A percentile compares a stretch with the other conserved stretches of the same genome.
Conservation (phyloP, 129 eudicot species). For the Escallonia herrerae region DNA sequence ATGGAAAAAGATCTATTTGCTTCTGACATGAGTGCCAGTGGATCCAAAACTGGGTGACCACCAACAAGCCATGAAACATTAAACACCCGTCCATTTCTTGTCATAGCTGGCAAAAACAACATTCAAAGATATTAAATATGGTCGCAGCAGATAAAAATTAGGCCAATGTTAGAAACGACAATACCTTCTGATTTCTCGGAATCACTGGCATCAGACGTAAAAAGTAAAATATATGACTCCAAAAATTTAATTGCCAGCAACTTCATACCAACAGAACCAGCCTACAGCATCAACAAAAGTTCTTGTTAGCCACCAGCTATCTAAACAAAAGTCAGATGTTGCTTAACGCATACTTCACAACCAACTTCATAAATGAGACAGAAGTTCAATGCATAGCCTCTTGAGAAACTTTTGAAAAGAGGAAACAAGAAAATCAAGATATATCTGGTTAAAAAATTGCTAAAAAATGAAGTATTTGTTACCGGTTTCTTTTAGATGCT, state of each 20-base stretch:
- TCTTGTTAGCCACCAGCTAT: neutral
- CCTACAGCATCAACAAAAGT: slow-evolving; percentile 31
- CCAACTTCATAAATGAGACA: too few relatives aligned
- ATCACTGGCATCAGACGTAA: slow-evolving; percentile 58
- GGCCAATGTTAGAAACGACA: slow-evolving; percentile 4
- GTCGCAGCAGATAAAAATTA: neutral
- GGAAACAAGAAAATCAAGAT: too few relatives aligned
- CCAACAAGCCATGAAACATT: slow-evolving; percentile 62
- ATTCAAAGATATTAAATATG: slow-evolving; percentile 1
- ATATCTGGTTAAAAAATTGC: too few relatives aligned
- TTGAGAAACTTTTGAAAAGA: too few relatives aligned
- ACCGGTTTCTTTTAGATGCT: too few relatives aligned
- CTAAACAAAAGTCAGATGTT: neutral
- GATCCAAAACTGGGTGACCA: slow-evolving; percentile 74
- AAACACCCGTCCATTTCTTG: slow-evolving; percentile 38
- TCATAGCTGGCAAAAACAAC: slow-evolving; percentile 22
- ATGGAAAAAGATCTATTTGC: slow-evolving; percentile 48
- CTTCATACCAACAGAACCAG: slow-evolving; percentile 61
- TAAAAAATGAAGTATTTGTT: too few relatives aligned
- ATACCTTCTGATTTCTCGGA: slow-evolving; percentile 63
- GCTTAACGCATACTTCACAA: too few relatives aligned
- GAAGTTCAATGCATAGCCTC: too few relatives aligned
- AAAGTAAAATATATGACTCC: slow-evolving; percentile 55
- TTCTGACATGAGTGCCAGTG: slow-evolving; percentile 52
- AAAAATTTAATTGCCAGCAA: slow-evolving; percentile 79